phyloP scores from a whole-genome alignment of 495 filamentous ascomycete genomes.

The Coniosporium apollinis region DNA sequence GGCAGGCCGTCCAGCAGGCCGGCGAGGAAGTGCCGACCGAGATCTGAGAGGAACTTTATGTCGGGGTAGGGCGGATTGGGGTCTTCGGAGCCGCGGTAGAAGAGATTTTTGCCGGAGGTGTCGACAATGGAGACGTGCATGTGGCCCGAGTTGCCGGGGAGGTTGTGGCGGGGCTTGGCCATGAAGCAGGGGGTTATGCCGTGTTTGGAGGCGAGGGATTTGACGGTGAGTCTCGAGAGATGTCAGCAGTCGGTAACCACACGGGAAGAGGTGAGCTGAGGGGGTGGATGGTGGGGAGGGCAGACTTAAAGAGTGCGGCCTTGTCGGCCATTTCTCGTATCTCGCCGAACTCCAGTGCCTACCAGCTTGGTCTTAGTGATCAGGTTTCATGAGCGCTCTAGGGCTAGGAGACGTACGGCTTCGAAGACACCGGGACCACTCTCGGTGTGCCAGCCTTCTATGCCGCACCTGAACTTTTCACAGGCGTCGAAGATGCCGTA shows the following conservation, averaged over 20 bases:
- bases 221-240: constrained; percentile 52
- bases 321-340: constrained; percentile 77
- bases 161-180: constrained; percentile 67
- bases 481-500: constrained; percentile 81
- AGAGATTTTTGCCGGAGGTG: constrained; percentile 55
- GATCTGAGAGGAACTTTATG: constrained; percentile 60
- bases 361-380: constrained; percentile 1
- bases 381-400: not conserved
- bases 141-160: constrained; percentile 88
- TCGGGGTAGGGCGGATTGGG: constrained; percentile 53
- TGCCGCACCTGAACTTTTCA: constrained; percentile 58
- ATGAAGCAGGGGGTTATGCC: constrained; percentile 96
- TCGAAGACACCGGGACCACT: constrained; percentile 92
- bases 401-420: constrained; percentile 40
- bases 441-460: constrained; percentile 97
- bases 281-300: constrained; percentile 1
- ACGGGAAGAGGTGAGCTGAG: not conserved
- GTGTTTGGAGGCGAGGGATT: constrained; percentile 65
- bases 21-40: constrained; percentile 86
- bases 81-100: constrained; percentile 55
- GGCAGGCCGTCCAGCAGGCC: constrained; percentile 77
- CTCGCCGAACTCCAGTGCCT: constrained; percentile 73
- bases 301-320: constrained; percentile 79
- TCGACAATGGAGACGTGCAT: constrained; percentile 82
- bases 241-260: not conserved